Conservation (phyloP, 2,329 filamentous ascomycete genomes). For the Xylariaceae sp. region DNA sequence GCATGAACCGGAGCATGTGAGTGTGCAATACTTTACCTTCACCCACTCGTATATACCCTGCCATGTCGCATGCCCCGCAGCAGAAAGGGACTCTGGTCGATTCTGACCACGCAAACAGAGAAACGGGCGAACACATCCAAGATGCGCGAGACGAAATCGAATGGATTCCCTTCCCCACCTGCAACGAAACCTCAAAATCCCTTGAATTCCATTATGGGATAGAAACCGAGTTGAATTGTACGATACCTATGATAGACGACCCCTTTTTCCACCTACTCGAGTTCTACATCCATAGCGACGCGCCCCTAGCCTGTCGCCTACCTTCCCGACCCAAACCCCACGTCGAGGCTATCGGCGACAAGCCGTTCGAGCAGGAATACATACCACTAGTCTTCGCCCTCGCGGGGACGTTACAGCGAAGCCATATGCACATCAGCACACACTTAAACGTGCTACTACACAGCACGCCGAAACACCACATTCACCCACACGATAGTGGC, state of each 20-base stretch:
- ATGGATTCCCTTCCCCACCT: slow-evolving; percentile 87
- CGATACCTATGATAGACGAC: slow-evolving; percentile 70
- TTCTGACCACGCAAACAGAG: slow-evolving; percentile 46
- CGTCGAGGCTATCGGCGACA: slow-evolving; percentile 52
- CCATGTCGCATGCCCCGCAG: slow-evolving; percentile 7
- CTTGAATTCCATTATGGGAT: slow-evolving; percentile 84
- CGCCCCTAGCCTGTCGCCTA: slow-evolving; percentile 85
- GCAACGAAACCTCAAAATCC: slow-evolving; percentile 79
- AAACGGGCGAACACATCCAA: slow-evolving; percentile 86
- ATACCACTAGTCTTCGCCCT: slow-evolving; percentile 86
- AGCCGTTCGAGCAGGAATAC: slow-evolving; percentile 53
- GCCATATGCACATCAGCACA: slow-evolving; percentile 86
- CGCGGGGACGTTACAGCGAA: slow-evolving; percentile 81
- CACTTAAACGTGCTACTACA: slow-evolving; percentile 87
- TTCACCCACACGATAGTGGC: slow-evolving; percentile 63
- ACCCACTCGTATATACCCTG: not conserved
- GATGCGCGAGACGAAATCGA: slow-evolving; percentile 76
- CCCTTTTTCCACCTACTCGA: slow-evolving; percentile 85
- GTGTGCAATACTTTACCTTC: slow-evolving; percentile 28
- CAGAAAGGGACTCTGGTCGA: too few relatives aligned
- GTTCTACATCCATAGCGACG: slow-evolving; percentile 97
- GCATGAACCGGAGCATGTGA: slow-evolving; percentile 70
- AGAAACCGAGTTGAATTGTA: slow-evolving; percentile 79
- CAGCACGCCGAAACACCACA: slow-evolving; percentile 58
- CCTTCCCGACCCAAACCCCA: slow-evolving; percentile 67